These are phyloP conservation scores for Galerina sulciceps DNA, from an alignment of 768 basidiomycete genomes.

Conservation along the genomic window DNA sequence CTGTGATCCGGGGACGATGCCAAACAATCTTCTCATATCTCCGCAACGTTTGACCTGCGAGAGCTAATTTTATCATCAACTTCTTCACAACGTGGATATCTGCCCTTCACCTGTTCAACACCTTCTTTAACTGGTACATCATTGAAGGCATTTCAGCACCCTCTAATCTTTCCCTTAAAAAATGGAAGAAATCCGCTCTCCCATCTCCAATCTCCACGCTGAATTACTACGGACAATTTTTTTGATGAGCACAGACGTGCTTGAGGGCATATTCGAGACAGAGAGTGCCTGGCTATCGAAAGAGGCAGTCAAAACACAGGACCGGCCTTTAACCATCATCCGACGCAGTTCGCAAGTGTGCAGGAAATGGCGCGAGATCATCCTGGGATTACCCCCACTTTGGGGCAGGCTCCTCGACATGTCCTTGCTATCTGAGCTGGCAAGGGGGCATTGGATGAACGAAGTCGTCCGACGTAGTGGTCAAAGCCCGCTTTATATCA, in stretches of 20 bases:
- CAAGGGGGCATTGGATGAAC: background rate
- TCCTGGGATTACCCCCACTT: slow-evolving; percentile 2
- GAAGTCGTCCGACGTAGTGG: background rate
- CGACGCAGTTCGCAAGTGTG: slow-evolving; percentile 10
- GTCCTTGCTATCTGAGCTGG: background rate
- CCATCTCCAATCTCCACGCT: background rate
- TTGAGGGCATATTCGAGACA: background rate
- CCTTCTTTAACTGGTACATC: too few species aligned
- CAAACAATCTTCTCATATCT: too few species aligned
- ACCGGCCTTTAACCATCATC: background rate
- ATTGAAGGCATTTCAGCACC: too few species aligned
- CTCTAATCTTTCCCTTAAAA: too few species aligned
- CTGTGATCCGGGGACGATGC: too few species aligned
- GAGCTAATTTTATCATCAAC: too few species aligned
- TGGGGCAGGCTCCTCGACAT: slow-evolving; percentile 5
- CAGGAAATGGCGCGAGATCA: slow-evolving; percentile 4
- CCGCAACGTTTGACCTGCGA: too few species aligned
- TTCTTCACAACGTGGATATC: too few species aligned
- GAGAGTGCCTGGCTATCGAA: background rate
- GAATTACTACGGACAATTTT: background rate
- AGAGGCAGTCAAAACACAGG: background rate
- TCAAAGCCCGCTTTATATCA: background rate
- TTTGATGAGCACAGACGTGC: background rate
- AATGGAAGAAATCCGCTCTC: background rate
- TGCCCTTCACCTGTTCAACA: too few species aligned